These are phyloP conservation scores for Volutella citrinella DNA, from an alignment of 2,329 filamentous ascomycete genomes.

Conservation along the genomic window DNA sequence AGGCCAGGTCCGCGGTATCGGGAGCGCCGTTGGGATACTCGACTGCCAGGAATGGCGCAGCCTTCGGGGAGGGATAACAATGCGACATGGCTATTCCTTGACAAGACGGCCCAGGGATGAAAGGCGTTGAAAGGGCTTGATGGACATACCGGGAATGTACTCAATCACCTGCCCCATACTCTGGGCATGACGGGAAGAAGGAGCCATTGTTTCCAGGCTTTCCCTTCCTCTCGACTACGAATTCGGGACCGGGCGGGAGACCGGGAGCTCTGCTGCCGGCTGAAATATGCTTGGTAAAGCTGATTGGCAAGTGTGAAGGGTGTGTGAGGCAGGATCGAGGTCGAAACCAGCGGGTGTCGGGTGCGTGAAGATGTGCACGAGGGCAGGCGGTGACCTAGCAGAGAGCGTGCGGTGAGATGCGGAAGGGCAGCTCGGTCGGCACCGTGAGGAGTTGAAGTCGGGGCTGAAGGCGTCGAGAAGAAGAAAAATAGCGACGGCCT, in stretches of 20 bases:
- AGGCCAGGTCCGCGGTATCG: slow-evolving; percentile 9
- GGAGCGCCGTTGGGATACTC: slow-evolving; percentile 8
- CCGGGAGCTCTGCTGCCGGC: too few species aligned
- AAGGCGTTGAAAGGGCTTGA: slow-evolving; percentile 1
- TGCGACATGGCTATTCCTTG: slow-evolving; percentile 33
- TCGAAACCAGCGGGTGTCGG: slow-evolving; percentile 1
- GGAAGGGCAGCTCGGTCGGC: slow-evolving; percentile 10
- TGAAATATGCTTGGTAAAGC: too few species aligned
- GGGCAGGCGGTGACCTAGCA: slow-evolving; percentile 20
- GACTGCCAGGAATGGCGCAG: slow-evolving; percentile 8
- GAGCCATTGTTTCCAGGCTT: slow-evolving; percentile 43
- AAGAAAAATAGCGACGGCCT: slow-evolving; percentile 15
- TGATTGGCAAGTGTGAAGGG: too few species aligned
- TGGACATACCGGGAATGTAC: slow-evolving; percentile 91
- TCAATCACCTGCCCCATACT: slow-evolving; percentile 89
- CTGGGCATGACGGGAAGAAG: slow-evolving; percentile 45
- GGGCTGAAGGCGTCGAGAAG: slow-evolving; percentile 12
- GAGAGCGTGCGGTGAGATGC: slow-evolving; percentile 8
- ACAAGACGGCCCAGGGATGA: slow-evolving; percentile 9
- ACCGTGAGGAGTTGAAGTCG: slow-evolving; percentile 7
- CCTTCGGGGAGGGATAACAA: slow-evolving; percentile 23
- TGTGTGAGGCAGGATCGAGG: too few species aligned
- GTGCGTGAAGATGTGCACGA: slow-evolving; percentile 12
- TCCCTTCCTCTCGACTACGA: slow-evolving; percentile 16
- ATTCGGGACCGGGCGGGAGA: slow-evolving; percentile 3